Evolutionary conservation across 2,329 filamentous ascomycete species (phyloP).

Genomic region (Pyricularia sp.): DNA sequence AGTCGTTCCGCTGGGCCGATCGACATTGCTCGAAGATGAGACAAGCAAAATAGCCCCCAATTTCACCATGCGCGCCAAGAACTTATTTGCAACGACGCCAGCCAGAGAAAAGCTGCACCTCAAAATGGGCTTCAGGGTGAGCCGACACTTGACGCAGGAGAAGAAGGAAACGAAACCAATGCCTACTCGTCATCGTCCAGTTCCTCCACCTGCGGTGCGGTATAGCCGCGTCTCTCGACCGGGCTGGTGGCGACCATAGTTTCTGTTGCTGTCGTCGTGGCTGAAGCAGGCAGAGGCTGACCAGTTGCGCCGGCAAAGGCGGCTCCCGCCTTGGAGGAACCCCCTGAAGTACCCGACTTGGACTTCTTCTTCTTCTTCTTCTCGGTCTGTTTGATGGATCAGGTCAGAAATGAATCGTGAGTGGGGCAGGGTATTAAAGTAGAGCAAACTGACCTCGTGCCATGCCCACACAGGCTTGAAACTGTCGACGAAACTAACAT

Average conservation of each 20-base stretch:
- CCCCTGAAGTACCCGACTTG: slow-evolving; percentile 21
- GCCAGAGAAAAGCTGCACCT: neutral
- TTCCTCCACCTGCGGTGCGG: slow-evolving; percentile 29
- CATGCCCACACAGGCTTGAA: slow-evolving; percentile 96
- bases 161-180: neutral
- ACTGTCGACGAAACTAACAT: slow-evolving; percentile 96
- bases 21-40: neutral
- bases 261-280: slow-evolving; percentile 46
- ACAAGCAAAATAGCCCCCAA: neutral
- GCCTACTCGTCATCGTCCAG: slow-evolving; percentile 21
- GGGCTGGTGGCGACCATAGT: slow-evolving; percentile 40
- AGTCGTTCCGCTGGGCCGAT: neutral
- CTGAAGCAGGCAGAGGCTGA: slow-evolving; percentile 39
- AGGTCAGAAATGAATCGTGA: neutral
- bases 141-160: neutral
- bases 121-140: neutral
- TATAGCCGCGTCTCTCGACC: slow-evolving; percentile 28
- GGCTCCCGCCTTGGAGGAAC: slow-evolving; percentile 25
- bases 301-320: slow-evolving; percentile 44
- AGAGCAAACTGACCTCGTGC: slow-evolving; percentile 68
- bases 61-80: neutral
- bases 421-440: neutral
- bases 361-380: slow-evolving; percentile 47
- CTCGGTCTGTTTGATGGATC: slow-evolving; percentile 14
- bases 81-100: neutral